These are phyloP conservation scores for Paramecium sexaurelia DNA, from an alignment of 73 alveolate genomes.

Conservation along the genomic window DNA sequence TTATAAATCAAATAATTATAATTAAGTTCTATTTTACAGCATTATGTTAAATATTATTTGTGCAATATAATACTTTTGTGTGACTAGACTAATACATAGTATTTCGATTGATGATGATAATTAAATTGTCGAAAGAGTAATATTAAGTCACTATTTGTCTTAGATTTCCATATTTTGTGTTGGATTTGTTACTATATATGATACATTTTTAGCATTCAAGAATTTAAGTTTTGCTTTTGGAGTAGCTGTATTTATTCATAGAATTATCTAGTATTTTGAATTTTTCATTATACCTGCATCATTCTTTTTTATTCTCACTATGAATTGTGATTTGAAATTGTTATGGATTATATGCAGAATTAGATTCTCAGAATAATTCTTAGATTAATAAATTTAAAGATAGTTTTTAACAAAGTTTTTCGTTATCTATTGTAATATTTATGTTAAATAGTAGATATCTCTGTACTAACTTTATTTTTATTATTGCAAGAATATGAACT, in stretches of 20 bases:
- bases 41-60: background rate
- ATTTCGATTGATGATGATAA: background rate
- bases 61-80: slow-evolving; percentile 35
- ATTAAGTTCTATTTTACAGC: background rate
- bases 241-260: background rate
- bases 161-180: slow-evolving; percentile 5
- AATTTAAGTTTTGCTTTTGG: background rate
- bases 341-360: slow-evolving; percentile 5
- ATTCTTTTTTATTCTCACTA: background rate
- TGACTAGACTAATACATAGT: background rate
- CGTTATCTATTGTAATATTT: background rate
- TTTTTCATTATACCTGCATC: background rate
- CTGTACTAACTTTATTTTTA: background rate
- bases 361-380: background rate
- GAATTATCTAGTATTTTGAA: background rate
- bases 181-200: slow-evolving; percentile 25
- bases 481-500: slow-evolving; percentile 4
- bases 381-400: background rate
- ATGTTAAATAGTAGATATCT: background rate
- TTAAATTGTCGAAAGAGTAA: slow-evolving; percentile 5
- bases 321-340: background rate
- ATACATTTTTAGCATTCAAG: background rate
- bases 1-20: background rate
- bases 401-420: background rate
- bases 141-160: background rate